Conservation (phyloP, 108 stramenopile genomes). For the Stephanodiscus minutulus region DNA sequence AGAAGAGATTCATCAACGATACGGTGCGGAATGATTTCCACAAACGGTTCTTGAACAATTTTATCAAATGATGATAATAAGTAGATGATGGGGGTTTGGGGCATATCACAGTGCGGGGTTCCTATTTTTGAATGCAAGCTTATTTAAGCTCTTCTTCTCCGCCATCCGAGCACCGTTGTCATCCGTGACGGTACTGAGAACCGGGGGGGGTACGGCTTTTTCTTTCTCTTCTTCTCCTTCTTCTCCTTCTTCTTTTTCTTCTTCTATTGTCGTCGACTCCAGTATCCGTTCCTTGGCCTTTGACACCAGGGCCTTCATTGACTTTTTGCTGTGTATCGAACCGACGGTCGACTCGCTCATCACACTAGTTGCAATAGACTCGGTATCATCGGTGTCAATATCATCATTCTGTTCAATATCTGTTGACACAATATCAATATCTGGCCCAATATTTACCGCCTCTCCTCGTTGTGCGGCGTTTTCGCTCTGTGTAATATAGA, state of each 20-base stretch:
- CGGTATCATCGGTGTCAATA: slow-evolving; percentile 38
- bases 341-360: slow-evolving; percentile 48
- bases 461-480: slow-evolving; percentile 41
- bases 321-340: slow-evolving; percentile 53
- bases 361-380: slow-evolving; percentile 47
- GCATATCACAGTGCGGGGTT: slow-evolving; percentile 51
- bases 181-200: slow-evolving; percentile 47
- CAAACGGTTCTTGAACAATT: slow-evolving; percentile 94
- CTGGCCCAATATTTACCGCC: slow-evolving; percentile 15
- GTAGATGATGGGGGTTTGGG: background rate
- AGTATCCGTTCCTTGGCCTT: slow-evolving; percentile 40
- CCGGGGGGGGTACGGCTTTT: slow-evolving; percentile 35
- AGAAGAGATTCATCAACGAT: slow-evolving; percentile 97
- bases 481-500: slow-evolving; percentile 33
- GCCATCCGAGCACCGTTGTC: slow-evolving; percentile 49
- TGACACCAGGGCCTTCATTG: slow-evolving; percentile 34
- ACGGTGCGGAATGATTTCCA: slow-evolving; percentile 97
- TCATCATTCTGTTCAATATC: slow-evolving; percentile 25
- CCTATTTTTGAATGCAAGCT: slow-evolving; percentile 63
- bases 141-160: slow-evolving; percentile 49
- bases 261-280: slow-evolving; percentile 36
- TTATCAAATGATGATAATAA: slow-evolving; percentile 65
- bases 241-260: background rate
- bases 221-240: slow-evolving; percentile 7
- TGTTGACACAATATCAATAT: slow-evolving; percentile 25